phyloP scores from a whole-genome alignment of 2,329 filamentous ascomycete genomes.

The Apiospora malaysiana region DNA sequence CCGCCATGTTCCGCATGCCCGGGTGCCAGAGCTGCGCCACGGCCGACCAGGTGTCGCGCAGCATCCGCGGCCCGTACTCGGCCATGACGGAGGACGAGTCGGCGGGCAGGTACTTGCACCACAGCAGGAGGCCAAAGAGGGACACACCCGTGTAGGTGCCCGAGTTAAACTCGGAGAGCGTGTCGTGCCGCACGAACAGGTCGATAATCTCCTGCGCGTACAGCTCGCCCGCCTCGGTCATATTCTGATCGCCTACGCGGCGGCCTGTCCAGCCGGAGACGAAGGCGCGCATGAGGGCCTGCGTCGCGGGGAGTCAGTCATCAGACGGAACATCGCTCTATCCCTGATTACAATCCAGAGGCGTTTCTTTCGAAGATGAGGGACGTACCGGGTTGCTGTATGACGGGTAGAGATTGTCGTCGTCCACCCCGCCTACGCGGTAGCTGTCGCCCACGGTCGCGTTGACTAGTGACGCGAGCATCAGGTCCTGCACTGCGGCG shows the following conservation, averaged over 20 bases:
- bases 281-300: constrained; percentile 65
- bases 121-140: constrained; percentile 62
- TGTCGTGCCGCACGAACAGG: constrained; percentile 60
- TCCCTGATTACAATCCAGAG: too few species aligned
- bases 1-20: constrained; percentile 64
- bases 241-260: constrained; percentile 59
- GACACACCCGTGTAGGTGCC: constrained; percentile 69
- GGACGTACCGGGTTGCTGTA: constrained; percentile 60
- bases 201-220: constrained; percentile 62
- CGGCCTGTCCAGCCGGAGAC: constrained; percentile 64
- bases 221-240: constrained; percentile 61
- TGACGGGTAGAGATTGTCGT: constrained; percentile 66
- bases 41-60: constrained; percentile 58
- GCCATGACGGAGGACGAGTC: constrained; percentile 56
- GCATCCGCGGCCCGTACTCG: constrained; percentile 56
- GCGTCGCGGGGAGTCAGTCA: too few species aligned
- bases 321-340: not conserved
- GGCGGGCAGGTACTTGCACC: constrained; percentile 63
- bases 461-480: constrained; percentile 60
- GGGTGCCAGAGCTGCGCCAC: constrained; percentile 62
- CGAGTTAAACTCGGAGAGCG: constrained; percentile 67
- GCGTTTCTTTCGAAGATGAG: not conserved
- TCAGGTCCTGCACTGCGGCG: constrained; percentile 44
- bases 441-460: constrained; percentile 65
- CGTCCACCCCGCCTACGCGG: constrained; percentile 63